Evolutionary conservation across 768 basidiomycete genomes (phyloP), one percentile per base, ranked within the genome.

Genomic region (Termitomyces bulborhizus): DNA sequence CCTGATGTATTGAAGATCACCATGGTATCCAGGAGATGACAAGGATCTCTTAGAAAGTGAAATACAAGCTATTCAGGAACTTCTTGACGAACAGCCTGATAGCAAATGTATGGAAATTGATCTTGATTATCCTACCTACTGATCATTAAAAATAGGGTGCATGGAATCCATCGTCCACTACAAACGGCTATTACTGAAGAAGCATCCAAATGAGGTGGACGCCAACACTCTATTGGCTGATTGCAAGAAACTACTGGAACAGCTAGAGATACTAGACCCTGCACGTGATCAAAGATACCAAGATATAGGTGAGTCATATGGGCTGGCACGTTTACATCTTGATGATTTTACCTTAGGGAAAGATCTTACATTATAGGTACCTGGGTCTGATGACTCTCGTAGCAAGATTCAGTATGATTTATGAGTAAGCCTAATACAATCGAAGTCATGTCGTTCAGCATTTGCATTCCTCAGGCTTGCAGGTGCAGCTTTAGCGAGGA

Each of bases 161-260:
- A 85, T 98, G 79, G 93, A 96, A 63, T 91, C 92, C 0, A 77
- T 97, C 37, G 85, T 93, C 1, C 81, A 90, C 62, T 97, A 97
- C 71, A 86, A 86, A 64, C 76, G 73, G 27, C 69, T 93, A n/a
- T 69, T 93, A 27, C 57, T 88, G n/a, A 70, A 68, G 51, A 75
- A 81, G 32, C 73, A 81, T 59, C 53, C 71, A 2, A 60, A 67
- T 9, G 36, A 53, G 8, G 51, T 54, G 43, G 31, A 58, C 21
- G 32, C 45, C 4, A 3, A 31, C 11, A 26, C 34, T 13, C 7
- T 61, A 44, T 57, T 62, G 1, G 58, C 72, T 24, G 69, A 73
- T n/a, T 68, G 63, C n/a, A 59, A 50, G 9, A 64, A 62, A n/a
- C 60, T 82, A 57, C 75, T 96, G 53, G 68, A 77, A 57, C 67